phyloP scores from a whole-genome alignment of 495 filamentous ascomycete genomes.

The Platismatia glauca region DNA sequence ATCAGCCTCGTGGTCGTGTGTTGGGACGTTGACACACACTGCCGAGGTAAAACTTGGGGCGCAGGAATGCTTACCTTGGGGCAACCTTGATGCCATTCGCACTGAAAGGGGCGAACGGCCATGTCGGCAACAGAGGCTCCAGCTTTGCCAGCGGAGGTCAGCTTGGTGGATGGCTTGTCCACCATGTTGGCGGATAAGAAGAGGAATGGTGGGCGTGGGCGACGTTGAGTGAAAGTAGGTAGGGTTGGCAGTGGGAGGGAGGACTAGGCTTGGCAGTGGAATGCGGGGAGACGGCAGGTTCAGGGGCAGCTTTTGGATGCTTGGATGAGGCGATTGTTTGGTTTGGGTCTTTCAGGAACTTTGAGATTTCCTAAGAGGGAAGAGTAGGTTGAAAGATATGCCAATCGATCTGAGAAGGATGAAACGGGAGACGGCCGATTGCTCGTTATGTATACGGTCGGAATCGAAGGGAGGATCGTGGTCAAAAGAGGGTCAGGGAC shows the following conservation, averaged over 20 bases:
- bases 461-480: not conserved
- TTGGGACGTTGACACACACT: not conserved
- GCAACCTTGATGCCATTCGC: slow-evolving; percentile 22
- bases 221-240: not conserved
- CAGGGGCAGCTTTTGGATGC: not conserved
- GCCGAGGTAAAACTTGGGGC: not conserved
- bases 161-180: slow-evolving; percentile 15
- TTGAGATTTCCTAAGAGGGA: not conserved
- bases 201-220: not conserved
- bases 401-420: slow-evolving; percentile 12
- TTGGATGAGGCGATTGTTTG: not conserved
- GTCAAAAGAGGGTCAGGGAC: not conserved
- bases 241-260: not conserved
- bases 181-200: slow-evolving; percentile 9
- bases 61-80: slow-evolving; percentile 14
- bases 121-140: slow-evolving; percentile 15
- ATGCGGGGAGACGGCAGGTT: not conserved
- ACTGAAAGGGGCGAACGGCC: slow-evolving; percentile 20
- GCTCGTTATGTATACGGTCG: slow-evolving; percentile 5
- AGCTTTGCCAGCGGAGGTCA: slow-evolving; percentile 8
- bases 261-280: slow-evolving; percentile 1
- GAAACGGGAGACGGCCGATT: slow-evolving; percentile 3
- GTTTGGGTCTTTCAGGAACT: slow-evolving; percentile 4
- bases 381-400: slow-evolving; percentile 3
- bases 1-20: not conserved